Evolutionary conservation across 768 basidiomycete species (phyloP).

Genomic region (Termitomyces sp.): DNA sequence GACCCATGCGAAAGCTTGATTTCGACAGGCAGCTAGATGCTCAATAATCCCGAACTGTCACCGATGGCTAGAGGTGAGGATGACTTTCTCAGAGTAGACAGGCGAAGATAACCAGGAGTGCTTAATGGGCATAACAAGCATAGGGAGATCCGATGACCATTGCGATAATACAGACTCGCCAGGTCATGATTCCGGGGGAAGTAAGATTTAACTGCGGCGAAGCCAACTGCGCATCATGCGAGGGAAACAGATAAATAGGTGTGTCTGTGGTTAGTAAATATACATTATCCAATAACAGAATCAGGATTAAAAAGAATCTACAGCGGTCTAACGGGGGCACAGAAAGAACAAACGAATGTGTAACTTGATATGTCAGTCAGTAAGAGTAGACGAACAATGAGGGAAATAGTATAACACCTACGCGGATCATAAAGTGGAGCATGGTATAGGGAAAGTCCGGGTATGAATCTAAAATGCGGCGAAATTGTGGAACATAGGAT

Average conservation of each 20-base stretch:
- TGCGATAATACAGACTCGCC: background rate
- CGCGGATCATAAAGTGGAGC: conserved; percentile 18
- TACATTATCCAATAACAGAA: conserved; percentile 32
- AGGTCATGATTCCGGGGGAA: background rate
- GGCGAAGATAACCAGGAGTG: conserved; percentile 4
- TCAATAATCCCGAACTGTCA: conserved; percentile 6
- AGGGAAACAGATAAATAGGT: conserved; percentile 1
- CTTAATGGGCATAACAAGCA: conserved; percentile 4
- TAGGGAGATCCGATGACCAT: conserved; percentile 11
- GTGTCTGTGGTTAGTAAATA: conserved; percentile 13
- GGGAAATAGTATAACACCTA: conserved; percentile 1
- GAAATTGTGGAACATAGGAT: conserved; percentile 2
- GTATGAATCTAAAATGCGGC: conserved; percentile 22
- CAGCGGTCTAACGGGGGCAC: conserved; percentile 10
- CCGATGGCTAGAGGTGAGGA: conserved; percentile 2
- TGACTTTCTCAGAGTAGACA: background rate
- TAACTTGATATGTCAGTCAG: background rate
- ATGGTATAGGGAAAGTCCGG: conserved; percentile 32
- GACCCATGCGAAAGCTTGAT: conserved; percentile 17
- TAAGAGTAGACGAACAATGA: conserved; percentile 1
- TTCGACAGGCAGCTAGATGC: conserved; percentile 1
- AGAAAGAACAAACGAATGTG: conserved; percentile 9
- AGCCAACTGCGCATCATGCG: conserved; percentile 5
- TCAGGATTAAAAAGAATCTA: conserved; percentile 23
- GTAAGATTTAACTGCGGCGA: background rate